Conservation (phyloP, 345 rosid genomes). For the Raphanus raphanistrum region DNA sequence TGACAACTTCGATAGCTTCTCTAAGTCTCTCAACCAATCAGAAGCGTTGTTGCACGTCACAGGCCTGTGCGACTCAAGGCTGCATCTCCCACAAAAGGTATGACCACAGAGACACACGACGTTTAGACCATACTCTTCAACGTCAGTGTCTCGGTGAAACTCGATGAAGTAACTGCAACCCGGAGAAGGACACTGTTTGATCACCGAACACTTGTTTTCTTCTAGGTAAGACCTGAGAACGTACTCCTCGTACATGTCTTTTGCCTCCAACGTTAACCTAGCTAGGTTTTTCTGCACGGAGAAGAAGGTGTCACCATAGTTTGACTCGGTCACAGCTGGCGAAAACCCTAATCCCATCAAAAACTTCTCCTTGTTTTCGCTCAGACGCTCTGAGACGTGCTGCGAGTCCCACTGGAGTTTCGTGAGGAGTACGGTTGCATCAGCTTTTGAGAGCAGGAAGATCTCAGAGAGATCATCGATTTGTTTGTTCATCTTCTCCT, state of each 20-base stretch:
- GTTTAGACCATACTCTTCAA: background rate
- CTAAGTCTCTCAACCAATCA: constrained; percentile 26
- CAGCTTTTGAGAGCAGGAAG: constrained; percentile 1
- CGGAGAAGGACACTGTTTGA: constrained; percentile 26
- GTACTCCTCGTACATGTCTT: background rate
- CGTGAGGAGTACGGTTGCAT: constrained; percentile 24
- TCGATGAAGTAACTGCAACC: constrained; percentile 9
- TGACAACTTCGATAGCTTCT: background rate
- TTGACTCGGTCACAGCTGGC: background rate
- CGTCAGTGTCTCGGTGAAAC: background rate
- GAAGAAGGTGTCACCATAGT: background rate
- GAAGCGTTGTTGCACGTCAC: constrained; percentile 36
- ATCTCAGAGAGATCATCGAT: constrained; percentile 10
- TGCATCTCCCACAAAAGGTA: constrained; percentile 33
- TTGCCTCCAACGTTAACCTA: background rate
- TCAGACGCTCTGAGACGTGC: constrained; percentile 4
- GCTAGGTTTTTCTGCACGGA: background rate
- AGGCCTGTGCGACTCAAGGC: constrained; percentile 31
- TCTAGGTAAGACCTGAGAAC: constrained; percentile 17
- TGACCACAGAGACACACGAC: constrained; percentile 34
- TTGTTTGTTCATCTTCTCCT: constrained; percentile 7
- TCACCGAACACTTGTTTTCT: background rate
- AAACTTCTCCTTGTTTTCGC: background rate
- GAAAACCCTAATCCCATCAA: constrained; percentile 11
- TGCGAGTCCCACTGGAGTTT: background rate